phyloP scores from a whole-genome alignment of 257 asterid species.

The Solanum stenotomum region DNA sequence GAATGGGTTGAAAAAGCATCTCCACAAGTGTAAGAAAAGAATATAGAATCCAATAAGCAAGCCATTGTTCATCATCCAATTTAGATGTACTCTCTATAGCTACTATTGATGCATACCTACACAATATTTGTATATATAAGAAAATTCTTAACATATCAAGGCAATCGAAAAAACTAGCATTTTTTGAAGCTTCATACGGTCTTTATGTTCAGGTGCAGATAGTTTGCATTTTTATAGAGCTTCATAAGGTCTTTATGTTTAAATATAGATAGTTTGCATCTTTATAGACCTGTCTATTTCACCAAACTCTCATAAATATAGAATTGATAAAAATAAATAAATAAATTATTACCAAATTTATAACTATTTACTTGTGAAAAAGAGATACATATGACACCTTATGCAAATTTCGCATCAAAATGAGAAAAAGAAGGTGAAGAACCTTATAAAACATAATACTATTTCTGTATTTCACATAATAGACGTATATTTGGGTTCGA shows the following conservation, averaged over 20 bases:
- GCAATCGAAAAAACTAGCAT: too few relatives aligned
- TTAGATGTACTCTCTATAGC: slow-evolving; percentile 35
- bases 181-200: not conserved
- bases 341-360: too few relatives aligned
- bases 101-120: slow-evolving; percentile 33
- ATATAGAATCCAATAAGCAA: slow-evolving; percentile 46
- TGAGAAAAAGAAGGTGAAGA: not conserved
- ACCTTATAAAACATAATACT: not conserved
- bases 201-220: not conserved
- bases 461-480: not conserved
- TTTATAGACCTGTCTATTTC: too few relatives aligned
- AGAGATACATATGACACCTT: not conserved
- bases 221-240: not conserved
- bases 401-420: not conserved
- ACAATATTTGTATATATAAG: not conserved
- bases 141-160: not conserved
- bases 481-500: not conserved
- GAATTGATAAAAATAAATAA: too few relatives aligned
- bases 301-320: too few relatives aligned
- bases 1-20: slow-evolving; percentile 25
- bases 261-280: not conserved
- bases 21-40: slow-evolving; percentile 36
- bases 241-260: too few relatives aligned
- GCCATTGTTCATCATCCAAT: slow-evolving; percentile 51
- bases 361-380: not conserved